Evolutionary conservation across 2,329 filamentous ascomycete genomes (phyloP), one percentile per base, ranked within the genome.

Genomic region (Cladosporium sphaerospermum): DNA sequence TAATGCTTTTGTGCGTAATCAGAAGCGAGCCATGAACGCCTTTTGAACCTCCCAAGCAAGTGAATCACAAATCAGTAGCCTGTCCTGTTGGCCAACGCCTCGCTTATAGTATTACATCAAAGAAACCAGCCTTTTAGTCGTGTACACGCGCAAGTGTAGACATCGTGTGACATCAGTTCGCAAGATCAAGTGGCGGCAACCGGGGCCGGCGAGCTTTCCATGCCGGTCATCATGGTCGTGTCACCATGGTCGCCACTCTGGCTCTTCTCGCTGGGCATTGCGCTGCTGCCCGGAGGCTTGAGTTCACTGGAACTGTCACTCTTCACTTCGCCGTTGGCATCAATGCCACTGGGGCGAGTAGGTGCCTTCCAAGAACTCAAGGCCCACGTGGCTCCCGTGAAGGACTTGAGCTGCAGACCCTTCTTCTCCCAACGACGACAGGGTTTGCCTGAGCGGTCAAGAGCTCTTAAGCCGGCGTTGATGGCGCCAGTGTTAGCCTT

Each of bases 401-500:
- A 97, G 70, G 86, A 95, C 78, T 95, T 96, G 62, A 97, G 76
- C 45, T 78, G 79, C 68, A 97, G 89, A 53, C 84, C 81, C 58
- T 89, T 89, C 70, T 85, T 88, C 67, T 83, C 78, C 93, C 93
- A 99, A 69, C 85, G 91, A 59, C 92, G 88, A 71, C 91, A 96
- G 9, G 93, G 91, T 65, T 92, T 88, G 61, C 92, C 92, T 7
- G 87, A 87, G 56, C 92, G 85, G 71, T 99, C 93, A 59, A 99
- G 86, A 10, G 93, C 92, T 52, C 93, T 89, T 46, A 99, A 84
- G 49, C 89, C 89, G 52, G 93, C 93, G 68, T 99, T 99, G 78
- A 99, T 99, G 55, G 92, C 92, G 59, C 93, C 93, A 64, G 92
- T 88, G 69, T 96, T 97, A 48, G 92, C 92, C 72, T 96, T 97